phyloP scores from a whole-genome alignment of 192 early-diverging fungal species.

The Backusella mclennaniae region DNA sequence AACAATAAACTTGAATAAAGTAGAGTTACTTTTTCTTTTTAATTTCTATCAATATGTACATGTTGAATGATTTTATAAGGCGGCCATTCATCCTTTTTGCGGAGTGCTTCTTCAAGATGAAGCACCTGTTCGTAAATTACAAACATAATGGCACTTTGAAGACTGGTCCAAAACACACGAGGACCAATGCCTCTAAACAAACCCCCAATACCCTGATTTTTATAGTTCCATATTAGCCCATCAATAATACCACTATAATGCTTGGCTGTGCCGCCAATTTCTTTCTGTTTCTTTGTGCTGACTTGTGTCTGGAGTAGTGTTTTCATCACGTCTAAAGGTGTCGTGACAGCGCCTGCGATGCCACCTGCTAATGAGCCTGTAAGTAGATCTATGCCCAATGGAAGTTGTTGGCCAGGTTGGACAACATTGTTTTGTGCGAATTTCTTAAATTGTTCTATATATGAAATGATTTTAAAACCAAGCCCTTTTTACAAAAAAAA shows the following conservation, averaged over 20 bases:
- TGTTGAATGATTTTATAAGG: slow-evolving; percentile 14
- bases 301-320: slow-evolving; percentile 56
- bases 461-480: neutral
- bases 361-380: slow-evolving; percentile 56
- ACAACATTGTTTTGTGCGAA: slow-evolving; percentile 39
- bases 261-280: slow-evolving; percentile 14
- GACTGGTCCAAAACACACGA: slow-evolving; percentile 68
- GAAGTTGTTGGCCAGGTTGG: slow-evolving; percentile 41
- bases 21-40: neutral
- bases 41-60: slow-evolving; percentile 4
- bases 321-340: slow-evolving; percentile 59
- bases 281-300: slow-evolving; percentile 30
- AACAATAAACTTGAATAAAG: neutral
- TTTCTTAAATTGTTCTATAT: slow-evolving; percentile 55
- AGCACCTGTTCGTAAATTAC: slow-evolving; percentile 66
- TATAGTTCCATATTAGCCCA: slow-evolving; percentile 56
- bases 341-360: slow-evolving; percentile 57
- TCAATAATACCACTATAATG: slow-evolving; percentile 56
- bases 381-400: slow-evolving; percentile 42
- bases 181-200: slow-evolving; percentile 76
- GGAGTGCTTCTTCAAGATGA: slow-evolving; percentile 38
- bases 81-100: slow-evolving; percentile 30
- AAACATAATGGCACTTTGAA: slow-evolving; percentile 73
- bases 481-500: neutral
- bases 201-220: slow-evolving; percentile 53